Percentiles rank a stretch among this genome's conserved stretches.
Conservation (phyloP, 2,329 filamentous ascomycete genomes). For the Botryotinia narcissicola region DNA sequence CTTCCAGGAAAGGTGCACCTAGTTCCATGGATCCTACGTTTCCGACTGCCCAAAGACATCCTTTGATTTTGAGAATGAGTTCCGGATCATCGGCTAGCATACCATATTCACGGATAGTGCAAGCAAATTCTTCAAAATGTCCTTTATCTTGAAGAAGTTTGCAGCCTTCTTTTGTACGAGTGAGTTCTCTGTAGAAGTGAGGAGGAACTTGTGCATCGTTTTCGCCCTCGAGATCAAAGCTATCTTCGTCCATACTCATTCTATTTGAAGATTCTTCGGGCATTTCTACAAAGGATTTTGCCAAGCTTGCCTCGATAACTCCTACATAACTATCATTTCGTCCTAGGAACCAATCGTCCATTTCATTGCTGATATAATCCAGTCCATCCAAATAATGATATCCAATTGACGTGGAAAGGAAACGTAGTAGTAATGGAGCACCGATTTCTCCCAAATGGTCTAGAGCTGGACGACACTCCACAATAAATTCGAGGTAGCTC, state of each 20-base stretch:
- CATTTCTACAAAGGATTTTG: constrained; percentile 67
- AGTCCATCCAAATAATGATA: constrained; percentile 96
- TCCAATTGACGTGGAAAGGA: constrained; percentile 91
- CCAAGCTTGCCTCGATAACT: constrained; percentile 92
- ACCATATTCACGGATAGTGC: constrained; percentile 82
- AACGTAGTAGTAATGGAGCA: constrained; percentile 85
- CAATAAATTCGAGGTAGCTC: constrained; percentile 88
- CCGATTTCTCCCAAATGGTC: constrained; percentile 97
- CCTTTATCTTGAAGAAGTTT: constrained; percentile 86
- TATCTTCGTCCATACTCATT: constrained; percentile 42
- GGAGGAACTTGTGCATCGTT: constrained; percentile 66
- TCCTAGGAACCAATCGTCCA: constrained; percentile 99
- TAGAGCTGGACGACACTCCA: constrained; percentile 89
- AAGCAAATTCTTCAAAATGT: constrained; percentile 90
- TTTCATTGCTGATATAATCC: constrained; percentile 98
- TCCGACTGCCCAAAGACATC: constrained; percentile 94
- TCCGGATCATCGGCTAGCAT: constrained; percentile 84
- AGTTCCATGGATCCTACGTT: constrained; percentile 99
- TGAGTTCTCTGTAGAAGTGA: constrained; percentile 95
- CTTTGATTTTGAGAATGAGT: constrained; percentile 88
- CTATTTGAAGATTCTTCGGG: constrained; percentile 41
- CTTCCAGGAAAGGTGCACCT: constrained; percentile 89
- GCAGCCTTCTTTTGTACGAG: constrained; percentile 89
- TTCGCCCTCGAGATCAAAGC: constrained; percentile 46
- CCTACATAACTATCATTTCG: constrained; percentile 95